Base-by-base conservation (phyloP, 2,329 filamentous ascomycete species). In the Xylariaceae sp. region DNA sequence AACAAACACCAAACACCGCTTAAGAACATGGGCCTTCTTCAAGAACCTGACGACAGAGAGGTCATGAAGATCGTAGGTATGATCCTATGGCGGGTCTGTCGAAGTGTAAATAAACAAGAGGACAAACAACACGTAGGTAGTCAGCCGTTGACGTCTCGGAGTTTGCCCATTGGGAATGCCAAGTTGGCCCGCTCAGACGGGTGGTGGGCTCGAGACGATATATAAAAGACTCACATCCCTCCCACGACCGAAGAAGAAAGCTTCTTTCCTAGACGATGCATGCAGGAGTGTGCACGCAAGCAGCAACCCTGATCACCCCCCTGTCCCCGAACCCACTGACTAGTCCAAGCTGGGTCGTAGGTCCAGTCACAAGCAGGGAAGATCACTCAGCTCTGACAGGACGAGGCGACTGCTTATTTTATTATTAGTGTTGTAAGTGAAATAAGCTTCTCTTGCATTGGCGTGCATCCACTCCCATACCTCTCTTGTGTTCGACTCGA, bases 321-420 rank as follows among this genome's bases (percentile, higher is more conserved):
- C 34, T 46, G 41, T 30, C 36, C 30, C 26, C 32, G 34, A 40
- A 36, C 28, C 43, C 43, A 32, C 40, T 40, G 34, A 32, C 40
- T 43, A 43, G 31, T 36, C 43, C 43, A 38, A 29, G 40, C 41
- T 41, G 26, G 36, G 31, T 37, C n/a, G n/a, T 38, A 31, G 23
- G 34, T 43, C 32, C 36, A 27, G 29, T 37, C 34, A 34, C 29
- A 32, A 19, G 26, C 21, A 26, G 24, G 37, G 40, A 46, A 43
- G 43, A 46, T 46, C 43, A 43, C 38, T 43, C 44, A 43, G 44
- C 44, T 44, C 38, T 37, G 37, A 38, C 32, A 39, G 35, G 40
- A 33, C 40, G 41, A 44, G 44, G 44, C 37, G 38, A 27, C n/a
- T 28, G 34, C 17, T 38, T 38, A 36, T 41, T 24, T 24, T 44